phyloP scores from a whole-genome alignment of 371 early-diverging fungal genomes.

The Entomophthora muscae region DNA sequence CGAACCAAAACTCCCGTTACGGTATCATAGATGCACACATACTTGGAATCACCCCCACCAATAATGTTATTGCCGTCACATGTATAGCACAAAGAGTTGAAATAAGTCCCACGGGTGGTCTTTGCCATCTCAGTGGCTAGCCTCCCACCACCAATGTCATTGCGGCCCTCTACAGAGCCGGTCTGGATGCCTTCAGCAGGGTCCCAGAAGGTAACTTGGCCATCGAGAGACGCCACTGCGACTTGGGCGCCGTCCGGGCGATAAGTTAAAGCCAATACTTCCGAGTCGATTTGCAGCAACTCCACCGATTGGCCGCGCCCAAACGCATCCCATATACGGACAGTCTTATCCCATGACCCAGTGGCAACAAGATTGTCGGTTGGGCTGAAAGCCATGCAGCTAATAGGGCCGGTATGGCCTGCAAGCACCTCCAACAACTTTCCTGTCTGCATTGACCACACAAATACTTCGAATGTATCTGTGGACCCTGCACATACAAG shows the following conservation, averaged over 20 bases:
- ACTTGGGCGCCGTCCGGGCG: slow-evolving; percentile 82
- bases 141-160: slow-evolving; percentile 84
- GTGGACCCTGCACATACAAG: slow-evolving; percentile 89
- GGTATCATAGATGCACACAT: slow-evolving; percentile 88
- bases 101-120: slow-evolving; percentile 70
- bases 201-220: slow-evolving; percentile 87
- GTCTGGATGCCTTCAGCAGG: slow-evolving; percentile 40
- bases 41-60: slow-evolving; percentile 87
- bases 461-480: slow-evolving; percentile 89
- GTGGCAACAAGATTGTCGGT: slow-evolving; percentile 54
- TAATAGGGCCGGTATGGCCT: slow-evolving; percentile 88
- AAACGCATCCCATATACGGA: slow-evolving; percentile 89
- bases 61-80: slow-evolving; percentile 81
- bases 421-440: slow-evolving; percentile 82
- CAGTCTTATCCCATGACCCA: slow-evolving; percentile 88
- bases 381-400: slow-evolving; percentile 69
- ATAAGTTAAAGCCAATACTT: slow-evolving; percentile 77
- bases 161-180: slow-evolving; percentile 72
- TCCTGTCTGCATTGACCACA: slow-evolving; percentile 97
- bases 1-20: slow-evolving; percentile 52
- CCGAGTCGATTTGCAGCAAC: slow-evolving; percentile 55
- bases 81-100: slow-evolving; percentile 84
- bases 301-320: slow-evolving; percentile 66
- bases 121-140: slow-evolving; percentile 34
- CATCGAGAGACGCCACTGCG: slow-evolving; percentile 78